Evolutionary conservation across 192 early-diverging fungal species (phyloP), one percentile per base, ranked within the genome.

Genomic region (Kickxella alabastrina): DNA sequence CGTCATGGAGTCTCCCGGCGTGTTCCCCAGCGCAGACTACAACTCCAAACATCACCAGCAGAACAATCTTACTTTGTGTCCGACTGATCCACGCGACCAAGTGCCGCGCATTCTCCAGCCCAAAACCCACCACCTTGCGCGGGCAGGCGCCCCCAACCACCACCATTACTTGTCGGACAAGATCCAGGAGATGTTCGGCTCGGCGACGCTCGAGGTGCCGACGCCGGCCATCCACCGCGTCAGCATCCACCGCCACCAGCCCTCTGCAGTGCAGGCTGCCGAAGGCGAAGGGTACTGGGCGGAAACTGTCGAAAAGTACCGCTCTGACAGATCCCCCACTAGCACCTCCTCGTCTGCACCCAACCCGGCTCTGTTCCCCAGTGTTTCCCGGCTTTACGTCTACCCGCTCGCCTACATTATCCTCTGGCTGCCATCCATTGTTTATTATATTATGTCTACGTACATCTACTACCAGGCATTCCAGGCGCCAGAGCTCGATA

Each of bases 381-480:
- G 34, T n/a, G 28, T 68, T 14, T 75, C 72, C 10, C 52, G 72
- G 19, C 49, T 75, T 1, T 75, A 53, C n/a, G 65, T 75, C 2
- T 75, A 75, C 18, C 72, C 72, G 18, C 54, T 75, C 13, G 65
- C 62, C 1, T 63, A 75, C 29, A 18, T 55, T n/a, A 28, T 51
- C 3, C 10, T 75, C 2, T 75, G 61, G 52, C 12, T 64, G 22
- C 72, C 72, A n/a, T 56, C 52, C 1, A 31, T 68, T 1, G 28
- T 54, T 13, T 75, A 68, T 50, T 62, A 24, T 25, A 21, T 73
- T 0, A 3, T 59, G 31, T 73, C 70, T 1, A 73, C 62, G 1
- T 56, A 54, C n/a, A 59, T 66, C 27, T 73, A 66, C 49, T 52
- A 58, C 39, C 36, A 28, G 5, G 53, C 50, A 5, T 73, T 73